A percentile compares a stretch with the other conserved stretches of the same genome.
Evolutionary conservation across 306 rosid species (phyloP).

Genomic region (Prunus mira): DNA sequence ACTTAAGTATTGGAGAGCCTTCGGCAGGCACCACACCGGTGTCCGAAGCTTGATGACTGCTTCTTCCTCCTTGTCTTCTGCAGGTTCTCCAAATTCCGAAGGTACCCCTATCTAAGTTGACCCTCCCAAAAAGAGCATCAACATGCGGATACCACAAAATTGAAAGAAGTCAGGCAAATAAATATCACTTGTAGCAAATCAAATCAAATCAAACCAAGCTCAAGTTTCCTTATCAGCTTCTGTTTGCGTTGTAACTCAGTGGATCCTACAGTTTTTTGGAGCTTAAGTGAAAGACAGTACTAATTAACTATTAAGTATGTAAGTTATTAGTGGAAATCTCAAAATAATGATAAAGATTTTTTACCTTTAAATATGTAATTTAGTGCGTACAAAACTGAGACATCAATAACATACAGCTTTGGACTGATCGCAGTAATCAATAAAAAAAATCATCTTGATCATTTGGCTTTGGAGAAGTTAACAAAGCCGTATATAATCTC

Average conservation of each 20-base stretch:
- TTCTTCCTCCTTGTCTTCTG: too few species aligned
- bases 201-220: background rate
- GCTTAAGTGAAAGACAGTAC: background rate
- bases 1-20: too few species aligned
- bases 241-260: background rate
- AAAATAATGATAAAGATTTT: background rate
- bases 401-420: background rate
- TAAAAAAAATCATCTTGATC: constrained; percentile 52
- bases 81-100: too few species aligned
- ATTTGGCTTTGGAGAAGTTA: constrained; percentile 90
- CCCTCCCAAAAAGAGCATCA: too few species aligned
- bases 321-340: background rate
- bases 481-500: constrained; percentile 74
- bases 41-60: too few species aligned
- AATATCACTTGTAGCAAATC: background rate
- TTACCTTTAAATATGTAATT: too few species aligned
- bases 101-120: too few species aligned
- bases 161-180: background rate
- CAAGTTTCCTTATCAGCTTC: background rate
- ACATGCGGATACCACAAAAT: background rate
- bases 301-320: background rate
- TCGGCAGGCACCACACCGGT: too few species aligned
- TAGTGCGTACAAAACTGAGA: background rate
- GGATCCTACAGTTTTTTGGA: background rate
- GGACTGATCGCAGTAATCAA: constrained; percentile 31